Evolutionary conservation across 768 basidiomycete species (phyloP).

Genomic region (Tephrocybe sp.): DNA sequence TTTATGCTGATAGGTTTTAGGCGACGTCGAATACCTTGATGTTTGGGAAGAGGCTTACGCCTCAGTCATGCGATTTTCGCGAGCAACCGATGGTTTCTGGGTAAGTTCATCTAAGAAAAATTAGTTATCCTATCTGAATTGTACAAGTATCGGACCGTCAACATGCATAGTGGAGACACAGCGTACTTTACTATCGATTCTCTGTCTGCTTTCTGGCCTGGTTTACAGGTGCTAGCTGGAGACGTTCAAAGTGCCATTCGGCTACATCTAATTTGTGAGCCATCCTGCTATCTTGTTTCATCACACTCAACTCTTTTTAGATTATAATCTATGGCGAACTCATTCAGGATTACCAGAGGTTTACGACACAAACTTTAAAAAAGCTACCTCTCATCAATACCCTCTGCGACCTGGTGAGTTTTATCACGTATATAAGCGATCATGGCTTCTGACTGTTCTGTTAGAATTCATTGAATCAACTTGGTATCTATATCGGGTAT

Average conservation of each 20-base stretch:
- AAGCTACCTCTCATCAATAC: constrained; percentile 74
- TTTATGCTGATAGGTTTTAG: constrained; percentile 28
- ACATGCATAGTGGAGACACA: constrained; percentile 73
- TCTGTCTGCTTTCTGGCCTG: constrained; percentile 96
- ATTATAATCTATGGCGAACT: constrained; percentile 91
- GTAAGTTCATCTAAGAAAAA: constrained; percentile 39
- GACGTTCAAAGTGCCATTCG: constrained; percentile 90
- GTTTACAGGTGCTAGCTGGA: constrained; percentile 83
- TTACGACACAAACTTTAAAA: constrained; percentile 75
- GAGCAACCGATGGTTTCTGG: constrained; percentile 85
- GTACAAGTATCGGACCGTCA: constrained; percentile 83
- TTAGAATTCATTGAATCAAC: constrained; percentile 94
- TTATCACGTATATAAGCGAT: background rate
- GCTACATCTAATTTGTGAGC: constrained; percentile 82
- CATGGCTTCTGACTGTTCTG: background rate
- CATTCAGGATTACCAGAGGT: constrained; percentile 91
- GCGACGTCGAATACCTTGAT: constrained; percentile 77
- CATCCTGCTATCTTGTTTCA: background rate
- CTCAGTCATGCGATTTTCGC: constrained; percentile 80
- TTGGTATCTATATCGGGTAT: constrained; percentile 88
- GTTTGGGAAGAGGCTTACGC: constrained; percentile 85
- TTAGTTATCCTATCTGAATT: background rate
- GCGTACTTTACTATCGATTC: constrained; percentile 87
- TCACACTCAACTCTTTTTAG: constrained; percentile 31
- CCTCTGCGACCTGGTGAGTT: constrained; percentile 70